Conservation (phyloP, 2,329 filamentous ascomycete species). For the Juglanconis oblonga region DNA sequence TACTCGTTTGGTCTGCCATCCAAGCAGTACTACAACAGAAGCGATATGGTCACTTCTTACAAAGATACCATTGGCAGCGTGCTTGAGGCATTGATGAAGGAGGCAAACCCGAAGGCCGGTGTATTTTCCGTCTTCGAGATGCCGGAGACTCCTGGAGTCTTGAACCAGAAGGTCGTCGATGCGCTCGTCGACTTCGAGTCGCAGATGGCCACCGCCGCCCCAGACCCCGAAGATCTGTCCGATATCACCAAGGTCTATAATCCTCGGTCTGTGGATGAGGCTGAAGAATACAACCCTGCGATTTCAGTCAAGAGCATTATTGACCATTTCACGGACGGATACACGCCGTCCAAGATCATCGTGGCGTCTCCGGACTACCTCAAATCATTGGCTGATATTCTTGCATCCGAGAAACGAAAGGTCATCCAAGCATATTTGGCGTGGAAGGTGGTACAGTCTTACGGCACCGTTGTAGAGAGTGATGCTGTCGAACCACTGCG, state of each 20-base stretch:
- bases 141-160: constrained; percentile 21
- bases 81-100: constrained; percentile 24
- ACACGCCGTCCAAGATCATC: constrained; percentile 17
- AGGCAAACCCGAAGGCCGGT: not conserved
- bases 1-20: constrained; percentile 57
- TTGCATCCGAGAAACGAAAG: constrained; percentile 46
- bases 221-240: constrained; percentile 19
- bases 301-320: constrained; percentile 21
- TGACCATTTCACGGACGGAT: constrained; percentile 1
- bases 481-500: constrained; percentile 57
- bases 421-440: constrained; percentile 60
- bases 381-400: constrained; percentile 52
- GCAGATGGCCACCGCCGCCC: constrained; percentile 17
- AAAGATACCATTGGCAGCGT: constrained; percentile 40
- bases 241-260: constrained; percentile 20
- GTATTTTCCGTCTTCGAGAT: constrained; percentile 24
- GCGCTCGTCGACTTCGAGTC: constrained; percentile 23
- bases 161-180: constrained; percentile 26
- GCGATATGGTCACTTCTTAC: constrained; percentile 50
- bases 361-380: constrained; percentile 50
- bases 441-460: constrained; percentile 65
- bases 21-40: constrained; percentile 59
- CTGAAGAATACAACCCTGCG: constrained; percentile 15
- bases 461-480: constrained; percentile 57
- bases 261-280: constrained; percentile 12